Evolutionary conservation across 2,329 filamentous ascomycete species (phyloP).

Genomic region (Cercospora sojina): DNA sequence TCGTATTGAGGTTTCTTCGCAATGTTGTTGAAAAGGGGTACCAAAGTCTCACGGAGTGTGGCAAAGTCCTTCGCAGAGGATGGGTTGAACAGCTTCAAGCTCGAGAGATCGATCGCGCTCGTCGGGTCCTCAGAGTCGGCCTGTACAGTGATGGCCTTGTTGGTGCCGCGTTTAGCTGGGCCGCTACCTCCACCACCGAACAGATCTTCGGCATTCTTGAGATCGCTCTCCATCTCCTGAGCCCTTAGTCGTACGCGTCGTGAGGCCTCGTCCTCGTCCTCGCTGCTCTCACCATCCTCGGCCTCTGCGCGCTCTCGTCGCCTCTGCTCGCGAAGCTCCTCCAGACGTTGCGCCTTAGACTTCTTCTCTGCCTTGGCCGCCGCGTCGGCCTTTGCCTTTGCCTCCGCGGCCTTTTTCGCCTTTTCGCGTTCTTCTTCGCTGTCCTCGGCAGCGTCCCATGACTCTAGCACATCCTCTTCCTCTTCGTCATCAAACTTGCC

Average conservation of each 20-base stretch:
- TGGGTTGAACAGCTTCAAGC: constrained; percentile 84
- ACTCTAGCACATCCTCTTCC: constrained; percentile 84
- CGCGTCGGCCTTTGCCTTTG: constrained; percentile 84
- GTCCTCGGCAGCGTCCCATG: constrained; percentile 96
- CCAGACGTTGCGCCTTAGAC: constrained; percentile 79
- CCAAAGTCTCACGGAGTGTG: constrained; percentile 72
- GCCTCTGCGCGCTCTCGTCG: constrained; percentile 58
- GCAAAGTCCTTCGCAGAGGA: constrained; percentile 83
- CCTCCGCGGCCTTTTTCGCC: constrained; percentile 78
- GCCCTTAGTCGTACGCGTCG: constrained; percentile 71
- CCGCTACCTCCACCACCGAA: constrained; percentile 74
- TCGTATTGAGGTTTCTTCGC: constrained; percentile 86
- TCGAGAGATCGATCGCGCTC: constrained; percentile 75
- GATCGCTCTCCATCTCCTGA: constrained; percentile 83
- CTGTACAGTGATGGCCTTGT: constrained; percentile 65
- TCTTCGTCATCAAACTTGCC: constrained; percentile 92
- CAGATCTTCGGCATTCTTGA: constrained; percentile 86
- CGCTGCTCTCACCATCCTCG: constrained; percentile 57
- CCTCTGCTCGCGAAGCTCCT: constrained; percentile 66
- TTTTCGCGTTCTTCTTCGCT: constrained; percentile 97
- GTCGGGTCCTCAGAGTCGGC: constrained; percentile 67
- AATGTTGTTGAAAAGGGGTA: constrained; percentile 72
- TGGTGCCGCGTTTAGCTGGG: constrained; percentile 67
- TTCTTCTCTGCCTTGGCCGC: constrained; percentile 90
- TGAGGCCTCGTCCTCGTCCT: constrained; percentile 70